A percentile compares a stretch with the other conserved stretches of the same genome.
Conservation (phyloP, 805 yeast species). For the Candida piceae region DNA sequence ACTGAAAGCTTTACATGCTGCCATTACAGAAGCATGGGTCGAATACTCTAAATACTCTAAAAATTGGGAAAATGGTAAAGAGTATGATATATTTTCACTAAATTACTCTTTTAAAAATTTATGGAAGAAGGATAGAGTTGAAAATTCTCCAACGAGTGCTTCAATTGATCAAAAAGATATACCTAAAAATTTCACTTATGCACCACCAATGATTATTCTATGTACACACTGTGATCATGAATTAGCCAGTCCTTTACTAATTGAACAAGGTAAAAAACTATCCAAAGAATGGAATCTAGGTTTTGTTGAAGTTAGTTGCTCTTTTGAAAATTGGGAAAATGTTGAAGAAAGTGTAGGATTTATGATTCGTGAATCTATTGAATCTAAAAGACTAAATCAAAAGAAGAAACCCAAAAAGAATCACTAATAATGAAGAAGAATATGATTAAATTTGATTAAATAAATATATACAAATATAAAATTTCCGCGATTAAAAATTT, state of each 20-base stretch:
- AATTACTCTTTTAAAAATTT: conserved; percentile 52
- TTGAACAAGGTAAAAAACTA: conserved; percentile 51
- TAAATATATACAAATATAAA: too few species aligned
- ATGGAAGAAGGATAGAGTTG: conserved; percentile 43
- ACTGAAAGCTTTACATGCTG: conserved; percentile 44
- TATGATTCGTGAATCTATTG: conserved; percentile 56
- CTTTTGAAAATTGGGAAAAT: conserved; percentile 36
- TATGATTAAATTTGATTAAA: too few species aligned
- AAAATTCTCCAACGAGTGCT: too few species aligned
- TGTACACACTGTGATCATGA: conserved; percentile 59
- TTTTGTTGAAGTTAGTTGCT: conserved; percentile 56
- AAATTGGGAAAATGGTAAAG: conserved; percentile 60
- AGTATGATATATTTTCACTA: conserved; percentile 60
- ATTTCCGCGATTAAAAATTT: not conserved
- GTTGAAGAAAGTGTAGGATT: conserved; percentile 56
- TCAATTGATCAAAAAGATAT: too few species aligned
- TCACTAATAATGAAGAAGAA: too few species aligned
- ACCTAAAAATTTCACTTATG: too few species aligned
- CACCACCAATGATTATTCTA: conserved; percentile 63
- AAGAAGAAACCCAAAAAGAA: too few species aligned
- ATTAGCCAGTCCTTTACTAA: conserved; percentile 53
- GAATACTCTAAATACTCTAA: conserved; percentile 53
- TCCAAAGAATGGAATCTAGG: conserved; percentile 63
- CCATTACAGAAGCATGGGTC: conserved; percentile 69
- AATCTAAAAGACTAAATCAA: conserved; percentile 21